Base-by-base conservation (phyloP, 2,329 filamentous ascomycete genomes). In the Alternaria tenuissima region DNA sequence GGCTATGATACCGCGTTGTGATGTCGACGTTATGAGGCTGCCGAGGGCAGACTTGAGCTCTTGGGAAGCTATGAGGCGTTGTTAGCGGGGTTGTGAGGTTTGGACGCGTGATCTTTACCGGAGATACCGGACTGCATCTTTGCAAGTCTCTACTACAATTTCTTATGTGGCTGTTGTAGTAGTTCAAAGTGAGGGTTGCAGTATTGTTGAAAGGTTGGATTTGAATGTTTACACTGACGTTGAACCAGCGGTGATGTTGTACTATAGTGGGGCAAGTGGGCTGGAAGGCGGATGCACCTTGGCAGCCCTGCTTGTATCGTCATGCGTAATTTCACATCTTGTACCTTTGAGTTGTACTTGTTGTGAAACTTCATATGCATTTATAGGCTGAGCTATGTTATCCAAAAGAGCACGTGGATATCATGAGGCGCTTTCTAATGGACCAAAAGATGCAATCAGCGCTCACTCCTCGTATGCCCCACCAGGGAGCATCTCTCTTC, bases 121-220 rank as follows among this genome's bases (percentile, higher is more conserved):
- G 89, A 87, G 70, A 93, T 93, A 79, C 91, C 90, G 36, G 91
- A 93, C 83, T 93, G 90, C 91, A 93, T 93, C 55, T 69, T 85
- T 30, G 24, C 36, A 43, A 44, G 12, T 7, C 2, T 36, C 18
- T 49, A 36, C 32, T 24, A 8, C 4, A n/a, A 1, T 30, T 28
- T 30, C 3, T 24, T 55, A 2, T 42, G 36, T 43, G 38, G 36
- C 20, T 8, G 28, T n/a, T 18, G 47, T 7, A 6, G 20, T 39
- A 30, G 34, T 47, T 4, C n/a, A 34, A 46, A 43, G 42, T 11
- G 3, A 3, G 46, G 36, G 9, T 36, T 42, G 34, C 14, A 16
- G 30, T 52, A 36, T 32, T 34, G 39, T 42, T 42, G 28, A 30
- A 41, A 32, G 47, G n/a, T 42, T 28, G 36, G 41, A 11, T 48